These are phyloP conservation scores for Elsinoe perseae DNA, from an alignment of 2,329 filamentous ascomycete genomes.

Conservation along the genomic window DNA sequence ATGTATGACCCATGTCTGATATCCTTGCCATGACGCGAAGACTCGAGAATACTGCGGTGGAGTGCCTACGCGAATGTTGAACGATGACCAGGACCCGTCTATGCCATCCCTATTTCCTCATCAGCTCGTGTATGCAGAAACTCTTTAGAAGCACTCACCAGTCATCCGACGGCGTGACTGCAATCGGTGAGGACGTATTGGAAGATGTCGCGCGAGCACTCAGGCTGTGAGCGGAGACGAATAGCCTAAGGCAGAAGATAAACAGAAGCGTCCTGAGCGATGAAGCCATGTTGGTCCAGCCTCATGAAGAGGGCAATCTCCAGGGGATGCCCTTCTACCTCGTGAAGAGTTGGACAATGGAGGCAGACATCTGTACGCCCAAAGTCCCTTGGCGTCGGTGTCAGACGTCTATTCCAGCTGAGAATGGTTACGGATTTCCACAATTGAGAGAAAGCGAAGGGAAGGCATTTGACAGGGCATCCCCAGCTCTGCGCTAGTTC, in stretches of 20 bases:
- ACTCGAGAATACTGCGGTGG: conserved; percentile 49
- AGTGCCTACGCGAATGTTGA: conserved; percentile 52
- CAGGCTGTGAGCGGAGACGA: not conserved
- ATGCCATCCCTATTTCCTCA: conserved; percentile 48
- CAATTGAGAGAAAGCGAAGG: not conserved
- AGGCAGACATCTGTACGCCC: not conserved
- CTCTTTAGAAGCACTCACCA: not conserved
- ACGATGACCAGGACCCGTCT: conserved; percentile 66
- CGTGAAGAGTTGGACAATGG: not conserved
- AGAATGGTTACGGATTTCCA: not conserved
- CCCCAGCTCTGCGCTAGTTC: conserved; percentile 5
- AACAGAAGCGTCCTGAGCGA: conserved; percentile 1
- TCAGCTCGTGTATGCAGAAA: conserved; percentile 1
- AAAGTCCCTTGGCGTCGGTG: not conserved
- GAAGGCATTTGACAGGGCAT: not conserved
- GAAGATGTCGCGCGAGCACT: not conserved
- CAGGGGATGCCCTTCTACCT: not conserved
- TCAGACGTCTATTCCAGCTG: not conserved
- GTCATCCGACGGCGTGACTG: conserved; percentile 11
- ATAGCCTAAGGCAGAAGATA: not conserved
- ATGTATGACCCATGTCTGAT: conserved; percentile 63
- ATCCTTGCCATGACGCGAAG: conserved; percentile 58
- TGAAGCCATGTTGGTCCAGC: not conserved
- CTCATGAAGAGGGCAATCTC: not conserved
- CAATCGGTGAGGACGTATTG: not conserved